Conservation (phyloP, 192 early-diverging fungal species). For the Irineochytrium annulatum region DNA sequence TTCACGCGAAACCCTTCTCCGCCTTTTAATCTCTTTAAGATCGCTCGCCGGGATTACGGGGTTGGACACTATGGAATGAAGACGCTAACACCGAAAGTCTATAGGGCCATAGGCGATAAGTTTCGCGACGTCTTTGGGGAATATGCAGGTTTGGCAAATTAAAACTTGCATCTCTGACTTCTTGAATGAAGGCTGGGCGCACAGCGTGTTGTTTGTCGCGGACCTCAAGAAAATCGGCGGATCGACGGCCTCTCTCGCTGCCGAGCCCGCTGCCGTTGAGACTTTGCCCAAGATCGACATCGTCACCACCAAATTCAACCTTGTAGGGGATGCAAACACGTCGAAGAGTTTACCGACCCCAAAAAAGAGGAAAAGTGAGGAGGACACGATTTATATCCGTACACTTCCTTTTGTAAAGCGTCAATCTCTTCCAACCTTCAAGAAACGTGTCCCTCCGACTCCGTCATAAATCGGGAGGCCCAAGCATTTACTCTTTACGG, state of each 20-base stretch:
- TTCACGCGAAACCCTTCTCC: not conserved
- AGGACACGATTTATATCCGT: no score
- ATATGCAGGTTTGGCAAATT: constrained; percentile 60
- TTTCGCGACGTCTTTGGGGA: constrained; percentile 75
- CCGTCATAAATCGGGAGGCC: no score
- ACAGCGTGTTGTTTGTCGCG: constrained; percentile 13
- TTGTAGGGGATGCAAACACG: no score
- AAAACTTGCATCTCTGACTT: no score
- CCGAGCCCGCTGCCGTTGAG: not conserved
- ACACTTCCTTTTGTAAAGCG: no score
- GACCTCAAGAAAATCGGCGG: constrained; percentile 5
- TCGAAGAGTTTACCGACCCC: no score
- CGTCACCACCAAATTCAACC: no score
- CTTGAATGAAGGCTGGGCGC: constrained; percentile 26
- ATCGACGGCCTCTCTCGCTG: not conserved
- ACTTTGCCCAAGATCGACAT: not conserved
- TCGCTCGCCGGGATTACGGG: constrained; percentile 76
- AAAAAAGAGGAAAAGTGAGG: no score
- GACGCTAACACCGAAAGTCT: constrained; percentile 61
- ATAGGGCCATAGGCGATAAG: constrained; percentile 64
- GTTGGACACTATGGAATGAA: constrained; percentile 52
- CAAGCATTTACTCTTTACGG: no score
- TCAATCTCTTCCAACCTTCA: not conserved
- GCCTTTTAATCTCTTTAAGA: constrained; percentile 22
- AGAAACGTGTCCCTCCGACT: no score